Conservation (phyloP, 2,329 filamentous ascomycete genomes). For the Huntiella savannae region DNA sequence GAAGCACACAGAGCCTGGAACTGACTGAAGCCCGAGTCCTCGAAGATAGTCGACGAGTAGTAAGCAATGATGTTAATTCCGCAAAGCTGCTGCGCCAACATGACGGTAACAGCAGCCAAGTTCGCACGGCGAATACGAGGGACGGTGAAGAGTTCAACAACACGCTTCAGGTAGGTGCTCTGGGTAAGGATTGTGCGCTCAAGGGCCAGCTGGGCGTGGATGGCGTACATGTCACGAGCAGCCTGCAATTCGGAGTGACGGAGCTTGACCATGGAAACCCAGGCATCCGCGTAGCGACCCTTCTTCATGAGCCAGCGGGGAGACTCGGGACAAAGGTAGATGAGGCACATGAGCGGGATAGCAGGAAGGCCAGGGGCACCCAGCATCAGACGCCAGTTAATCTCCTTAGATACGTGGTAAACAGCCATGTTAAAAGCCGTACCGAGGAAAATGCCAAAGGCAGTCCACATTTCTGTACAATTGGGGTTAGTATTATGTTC, state of each 20-base stretch:
- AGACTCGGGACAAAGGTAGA: conserved; percentile 45
- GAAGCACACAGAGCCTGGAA: conserved; percentile 23
- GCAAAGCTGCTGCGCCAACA: conserved; percentile 46
- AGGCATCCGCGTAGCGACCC: conserved; percentile 33
- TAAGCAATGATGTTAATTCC: conserved; percentile 35
- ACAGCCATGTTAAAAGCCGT: conserved; percentile 46
- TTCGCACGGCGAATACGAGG: conserved; percentile 41
- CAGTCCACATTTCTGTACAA: conserved; percentile 27
- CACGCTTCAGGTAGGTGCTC: conserved; percentile 30
- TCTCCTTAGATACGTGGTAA: conserved; percentile 35
- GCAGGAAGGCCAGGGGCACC: conserved; percentile 45
- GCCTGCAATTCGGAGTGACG: conserved; percentile 41
- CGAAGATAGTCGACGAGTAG: conserved; percentile 28
- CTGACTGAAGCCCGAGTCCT: conserved; percentile 21
- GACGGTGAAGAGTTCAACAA: conserved; percentile 37
- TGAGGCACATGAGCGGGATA: conserved; percentile 34
- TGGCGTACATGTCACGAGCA: conserved; percentile 43
- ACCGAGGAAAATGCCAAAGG: conserved; percentile 43
- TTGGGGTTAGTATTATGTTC: background rate
- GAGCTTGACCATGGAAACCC: conserved; percentile 33
- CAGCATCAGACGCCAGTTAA: conserved; percentile 38
- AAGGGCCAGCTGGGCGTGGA: conserved; percentile 20
- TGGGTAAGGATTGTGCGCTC: conserved; percentile 18
- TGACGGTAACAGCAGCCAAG: conserved; percentile 46
- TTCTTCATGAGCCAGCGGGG: conserved; percentile 50